Evolutionary conservation across 257 asterid species (phyloP).

Genomic region (Agastache rugosa): DNA sequence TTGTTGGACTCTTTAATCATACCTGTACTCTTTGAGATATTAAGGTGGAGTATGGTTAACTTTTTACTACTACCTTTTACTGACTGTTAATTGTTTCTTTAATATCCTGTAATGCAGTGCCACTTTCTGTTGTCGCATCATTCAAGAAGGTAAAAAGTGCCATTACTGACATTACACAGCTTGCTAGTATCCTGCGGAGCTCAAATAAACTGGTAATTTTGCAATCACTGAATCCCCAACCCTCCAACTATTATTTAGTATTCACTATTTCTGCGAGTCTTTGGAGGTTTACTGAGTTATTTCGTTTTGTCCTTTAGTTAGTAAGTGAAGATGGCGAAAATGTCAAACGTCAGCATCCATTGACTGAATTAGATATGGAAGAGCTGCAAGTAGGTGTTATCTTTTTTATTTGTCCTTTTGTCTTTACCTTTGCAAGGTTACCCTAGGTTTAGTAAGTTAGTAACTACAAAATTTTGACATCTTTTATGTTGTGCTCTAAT

Average conservation of each 20-base stretch:
- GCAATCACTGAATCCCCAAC: conserved; percentile 1
- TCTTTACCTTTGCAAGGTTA: conserved; percentile 6
- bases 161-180: conserved; percentile 60
- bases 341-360: conserved; percentile 69
- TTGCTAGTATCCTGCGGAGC: conserved; percentile 65
- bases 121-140: conserved; percentile 80
- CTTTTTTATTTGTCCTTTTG: background rate
- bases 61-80: background rate
- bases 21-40: background rate
- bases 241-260: background rate
- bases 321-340: conserved; percentile 90
- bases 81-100: conserved; percentile 22
- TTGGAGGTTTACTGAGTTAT: conserved; percentile 23
- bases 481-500: background rate
- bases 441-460: conserved; percentile 18
- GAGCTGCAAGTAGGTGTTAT: conserved; percentile 72
- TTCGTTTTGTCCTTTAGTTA: conserved; percentile 46
- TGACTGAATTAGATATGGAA: conserved; percentile 81
- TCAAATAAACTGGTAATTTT: conserved; percentile 72
- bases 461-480: conserved; percentile 19
- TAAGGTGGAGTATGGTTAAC: background rate
- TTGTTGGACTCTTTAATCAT: background rate
- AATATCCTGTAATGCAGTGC: conserved; percentile 54
- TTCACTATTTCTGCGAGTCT: conserved; percentile 13
- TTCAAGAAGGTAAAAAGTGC: conserved; percentile 81